These are phyloP conservation scores for Metarhizium guizhouense DNA, from an alignment of 2,329 filamentous ascomycete species.

Conservation along the genomic window DNA sequence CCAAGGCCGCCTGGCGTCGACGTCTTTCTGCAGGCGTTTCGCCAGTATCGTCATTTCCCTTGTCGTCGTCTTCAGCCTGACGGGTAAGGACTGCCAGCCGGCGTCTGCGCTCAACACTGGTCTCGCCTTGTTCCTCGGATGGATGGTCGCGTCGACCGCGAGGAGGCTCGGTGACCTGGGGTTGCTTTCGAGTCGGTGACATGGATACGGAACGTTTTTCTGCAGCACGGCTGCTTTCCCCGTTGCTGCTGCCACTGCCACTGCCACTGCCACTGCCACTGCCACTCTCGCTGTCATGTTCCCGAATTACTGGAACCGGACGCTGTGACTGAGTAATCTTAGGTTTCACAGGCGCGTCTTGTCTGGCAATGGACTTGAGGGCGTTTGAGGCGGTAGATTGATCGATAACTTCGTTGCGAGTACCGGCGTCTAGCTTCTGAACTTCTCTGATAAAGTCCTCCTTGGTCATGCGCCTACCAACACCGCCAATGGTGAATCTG, in stretches of 20 bases:
- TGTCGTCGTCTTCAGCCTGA: slow-evolving; percentile 24
- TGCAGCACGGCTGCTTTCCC: slow-evolving; percentile 11
- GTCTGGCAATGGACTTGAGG: slow-evolving; percentile 40
- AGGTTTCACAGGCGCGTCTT: slow-evolving; percentile 18
- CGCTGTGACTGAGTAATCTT: background rate
- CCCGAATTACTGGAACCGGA: slow-evolving; percentile 13
- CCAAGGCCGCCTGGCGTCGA: slow-evolving; percentile 64
- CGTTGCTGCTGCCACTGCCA: slow-evolving; percentile 5
- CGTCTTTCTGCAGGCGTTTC: slow-evolving; percentile 71
- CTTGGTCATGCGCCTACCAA: slow-evolving; percentile 70
- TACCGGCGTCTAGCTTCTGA: slow-evolving; percentile 59
- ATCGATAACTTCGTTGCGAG: slow-evolving; percentile 45
- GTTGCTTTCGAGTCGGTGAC: slow-evolving; percentile 10
- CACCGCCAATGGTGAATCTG: slow-evolving; percentile 66
- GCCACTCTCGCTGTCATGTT: slow-evolving; percentile 8
- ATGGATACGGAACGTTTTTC: slow-evolving; percentile 10
- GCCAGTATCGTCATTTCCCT: slow-evolving; percentile 23
- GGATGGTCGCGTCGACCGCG: slow-evolving; percentile 1
- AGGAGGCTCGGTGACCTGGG: background rate
- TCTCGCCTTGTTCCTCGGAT: slow-evolving; percentile 40
- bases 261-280: background rate
- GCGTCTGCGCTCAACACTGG: slow-evolving; percentile 59
- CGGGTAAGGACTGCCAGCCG: slow-evolving; percentile 45
- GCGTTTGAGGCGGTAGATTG: slow-evolving; percentile 37
- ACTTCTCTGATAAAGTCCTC: slow-evolving; percentile 71